Evolutionary conservation across 768 basidiomycete genomes (phyloP), one percentile per base, ranked within the genome.

Genomic region (Mycena galopus): DNA sequence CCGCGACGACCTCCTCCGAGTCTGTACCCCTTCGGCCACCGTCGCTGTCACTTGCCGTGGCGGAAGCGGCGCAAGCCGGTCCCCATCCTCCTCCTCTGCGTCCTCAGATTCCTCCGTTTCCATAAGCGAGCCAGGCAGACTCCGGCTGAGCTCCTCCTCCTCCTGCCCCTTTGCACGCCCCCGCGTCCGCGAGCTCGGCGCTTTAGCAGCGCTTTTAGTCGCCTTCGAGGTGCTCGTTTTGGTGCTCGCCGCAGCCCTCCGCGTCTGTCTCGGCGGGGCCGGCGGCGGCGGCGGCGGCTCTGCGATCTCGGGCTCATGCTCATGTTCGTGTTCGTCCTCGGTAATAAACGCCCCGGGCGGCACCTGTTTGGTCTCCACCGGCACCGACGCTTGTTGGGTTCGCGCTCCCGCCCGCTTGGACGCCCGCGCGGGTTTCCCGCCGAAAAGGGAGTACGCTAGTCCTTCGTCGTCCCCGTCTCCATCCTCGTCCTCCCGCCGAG

Each of bases 281-380:
- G 71, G 65, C 35, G 61, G 72, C 37, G 75, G 72, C 37, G 75
- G 68, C 42, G 59, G 67, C 39, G 64, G 72, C 25, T 77, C 77
- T 42, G 67, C 57, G 3, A 35, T 58, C 42, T 77, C 76, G 16
- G 76, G 44, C 21, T 47, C 44, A 11, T 25, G 29, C 25, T 56
- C 55, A 14, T 30, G 81, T 4, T 84, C 79, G 17, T 68, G 79
- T 25, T 87, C 87, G 12, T 86, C 86, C 2, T 85, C 85, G 2
- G 78, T 78, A 10, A 79, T 78, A 73, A 89, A 89, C 37, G 87
- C 87, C 0, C 87, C 88, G 12, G 88, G 88, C 7, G 82, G 84
- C 42, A 80, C 79, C 56, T 79, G 84, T 67, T 79, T 81, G 68
- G 65, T 71, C 11, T 78, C 66, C 61, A 61, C 67, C 74, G 62